Evolutionary conservation across 2,329 filamentous ascomycete genomes (phyloP).

Genomic region (Thelonectria discophora): DNA sequence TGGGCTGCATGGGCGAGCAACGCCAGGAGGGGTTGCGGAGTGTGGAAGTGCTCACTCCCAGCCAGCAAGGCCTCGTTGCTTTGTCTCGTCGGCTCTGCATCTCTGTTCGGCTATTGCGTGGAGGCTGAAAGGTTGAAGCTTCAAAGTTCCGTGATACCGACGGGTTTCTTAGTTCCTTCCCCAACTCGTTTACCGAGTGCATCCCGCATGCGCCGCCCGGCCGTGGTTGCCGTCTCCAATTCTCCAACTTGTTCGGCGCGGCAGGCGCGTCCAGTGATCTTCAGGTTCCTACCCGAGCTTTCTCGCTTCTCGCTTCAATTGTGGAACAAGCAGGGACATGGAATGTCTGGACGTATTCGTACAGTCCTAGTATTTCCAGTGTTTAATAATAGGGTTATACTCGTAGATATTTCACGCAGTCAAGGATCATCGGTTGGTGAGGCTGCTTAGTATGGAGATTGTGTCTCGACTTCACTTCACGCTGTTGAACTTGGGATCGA

Average conservation of each 20-base stretch:
- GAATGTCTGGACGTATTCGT: not conserved
- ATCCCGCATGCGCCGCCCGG: not conserved
- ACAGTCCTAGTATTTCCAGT: too few species aligned
- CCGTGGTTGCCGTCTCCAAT: not conserved
- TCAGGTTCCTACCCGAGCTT: not conserved
- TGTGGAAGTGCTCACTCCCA: not conserved
- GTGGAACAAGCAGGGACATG: constrained; percentile 1
- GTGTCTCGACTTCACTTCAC: too few species aligned
- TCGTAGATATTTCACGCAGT: too few species aligned
- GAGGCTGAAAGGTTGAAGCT: not conserved
- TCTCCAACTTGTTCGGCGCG: not conserved
- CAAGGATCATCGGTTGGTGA: too few species aligned
- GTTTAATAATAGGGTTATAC: too few species aligned
- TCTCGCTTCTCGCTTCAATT: not conserved
- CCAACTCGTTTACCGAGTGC: not conserved
- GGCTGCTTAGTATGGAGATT: too few species aligned
- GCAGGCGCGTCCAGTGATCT: not conserved
- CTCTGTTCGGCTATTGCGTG: too few species aligned
- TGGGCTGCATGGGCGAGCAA: not conserved
- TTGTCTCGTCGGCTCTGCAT: not conserved
- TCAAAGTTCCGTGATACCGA: not conserved
- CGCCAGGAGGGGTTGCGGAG: not conserved
- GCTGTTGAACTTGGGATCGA: too few species aligned
- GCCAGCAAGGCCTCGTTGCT: not conserved
- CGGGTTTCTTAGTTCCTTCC: not conserved